Evolutionary conservation across 306 rosid genomes (phyloP), one percentile per base, ranked within the genome.

Genomic region (Astragalus glycyphyllos): DNA sequence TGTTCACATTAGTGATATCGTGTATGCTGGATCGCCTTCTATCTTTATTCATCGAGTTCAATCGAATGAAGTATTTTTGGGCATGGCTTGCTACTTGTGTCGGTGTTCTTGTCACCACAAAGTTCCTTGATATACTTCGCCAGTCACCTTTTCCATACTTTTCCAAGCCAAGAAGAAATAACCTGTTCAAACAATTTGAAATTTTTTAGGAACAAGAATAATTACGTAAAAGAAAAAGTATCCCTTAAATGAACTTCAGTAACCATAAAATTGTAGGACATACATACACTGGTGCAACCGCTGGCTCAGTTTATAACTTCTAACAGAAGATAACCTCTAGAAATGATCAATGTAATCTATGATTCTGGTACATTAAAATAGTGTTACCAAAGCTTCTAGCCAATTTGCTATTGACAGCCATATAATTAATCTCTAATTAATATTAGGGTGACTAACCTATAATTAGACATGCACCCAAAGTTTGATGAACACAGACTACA

Each of bases 61-160:
- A 84, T 40, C 96, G 95, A 49, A 89, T 87, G 76, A 86, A 87
- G 77, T 92, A 92, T 58, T 92, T 92, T 44, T 92, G 96, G 67
- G 98, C 96, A 65, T 92, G 98, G 83, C 96, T 92, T 74, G 98
- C 98, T 41, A 92, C 96, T 79, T 92, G 98, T 3, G 98, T 92
- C 3, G 96, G 98, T 6, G 96, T 89, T 77, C 92, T 86, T 38
- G 96, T 89, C 51, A 89, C 95, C 48, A 92, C 98, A 73, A 78
- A 89, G 78, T 89, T 87, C 32, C 96, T 86, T 4, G 98, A 92
- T 86, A 92, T 92, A 54, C 96, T 87, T 68, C 90, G 84, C 98
- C 98, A 92, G 70, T 92, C 94, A 6, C 98, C 98, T 81, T 89
- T 84, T 54, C 96, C 98, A 37, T 87, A 89, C 63, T 89, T 87